Percentiles rank a stretch among this genome's conserved stretches.
These are phyloP conservation scores for Amylostereum chailletii DNA, from an alignment of 1,284 basidiomycete genomes.

Conservation along the genomic window DNA sequence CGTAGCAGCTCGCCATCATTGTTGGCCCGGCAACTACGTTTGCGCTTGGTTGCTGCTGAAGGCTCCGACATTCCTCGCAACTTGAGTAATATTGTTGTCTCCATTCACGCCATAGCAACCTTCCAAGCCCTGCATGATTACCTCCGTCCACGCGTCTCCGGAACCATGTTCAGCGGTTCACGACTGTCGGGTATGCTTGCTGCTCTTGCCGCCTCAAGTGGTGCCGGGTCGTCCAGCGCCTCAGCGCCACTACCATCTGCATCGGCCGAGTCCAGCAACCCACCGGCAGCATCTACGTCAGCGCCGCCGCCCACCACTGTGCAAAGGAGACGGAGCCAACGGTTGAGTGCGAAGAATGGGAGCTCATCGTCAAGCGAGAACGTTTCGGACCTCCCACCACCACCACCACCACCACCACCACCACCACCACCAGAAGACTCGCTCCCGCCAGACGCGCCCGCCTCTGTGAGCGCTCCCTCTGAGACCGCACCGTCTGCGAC, in stretches of 20 bases:
- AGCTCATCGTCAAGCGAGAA: slow-evolving; percentile 16
- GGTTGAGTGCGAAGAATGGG: slow-evolving; percentile 67
- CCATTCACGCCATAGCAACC: slow-evolving; percentile 93
- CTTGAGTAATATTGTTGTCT: slow-evolving; percentile 85
- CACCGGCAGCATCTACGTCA: slow-evolving; percentile 21
- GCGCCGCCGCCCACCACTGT: slow-evolving; percentile 22
- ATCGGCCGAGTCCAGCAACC: slow-evolving; percentile 14
- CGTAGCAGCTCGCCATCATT: slow-evolving; percentile 73
- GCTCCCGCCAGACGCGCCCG: slow-evolving; percentile 18
- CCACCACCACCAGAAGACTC: slow-evolving; percentile 11
- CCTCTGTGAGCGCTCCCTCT: slow-evolving; percentile 17
- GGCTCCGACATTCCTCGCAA: slow-evolving; percentile 81
- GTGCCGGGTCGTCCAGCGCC: slow-evolving; percentile 30
- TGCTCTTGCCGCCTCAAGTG: slow-evolving; percentile 75
- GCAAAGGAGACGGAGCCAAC: slow-evolving; percentile 69
- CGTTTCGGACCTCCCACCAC: slow-evolving; percentile 10
- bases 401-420: slow-evolving; percentile 1
- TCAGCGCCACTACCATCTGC: slow-evolving; percentile 19
- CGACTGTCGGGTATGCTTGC: slow-evolving; percentile 87
- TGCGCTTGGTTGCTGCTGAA: slow-evolving; percentile 82
- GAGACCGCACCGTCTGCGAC: slow-evolving; percentile 20
- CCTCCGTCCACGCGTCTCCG: slow-evolving; percentile 83
- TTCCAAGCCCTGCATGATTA: slow-evolving; percentile 95
- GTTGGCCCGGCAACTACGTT: slow-evolving; percentile 80
- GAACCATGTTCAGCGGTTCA: slow-evolving; percentile 54